A percentile compares a stretch with the other conserved stretches of the same genome.
Evolutionary conservation across 2,329 filamentous ascomycete genomes (phyloP).

Genomic region (Calonectria fujianensis): DNA sequence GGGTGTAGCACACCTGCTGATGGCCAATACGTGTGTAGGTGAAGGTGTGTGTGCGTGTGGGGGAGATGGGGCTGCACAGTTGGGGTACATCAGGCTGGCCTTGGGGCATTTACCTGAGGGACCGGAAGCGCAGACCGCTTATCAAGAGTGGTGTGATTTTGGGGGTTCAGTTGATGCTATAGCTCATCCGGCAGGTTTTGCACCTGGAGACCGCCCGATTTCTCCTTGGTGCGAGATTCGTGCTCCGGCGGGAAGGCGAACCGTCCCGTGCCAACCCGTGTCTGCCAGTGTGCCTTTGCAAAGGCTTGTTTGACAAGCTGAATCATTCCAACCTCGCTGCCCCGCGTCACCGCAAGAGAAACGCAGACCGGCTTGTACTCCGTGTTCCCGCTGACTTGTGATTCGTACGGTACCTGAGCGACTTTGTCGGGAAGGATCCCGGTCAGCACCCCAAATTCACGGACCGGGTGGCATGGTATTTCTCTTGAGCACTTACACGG

Average conservation of each 20-base stretch:
- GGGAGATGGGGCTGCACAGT: background rate
- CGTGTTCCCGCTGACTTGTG: slow-evolving; percentile 52
- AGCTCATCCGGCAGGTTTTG: slow-evolving; percentile 42
- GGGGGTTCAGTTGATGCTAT: slow-evolving; percentile 40
- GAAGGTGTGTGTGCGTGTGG: slow-evolving; percentile 32
- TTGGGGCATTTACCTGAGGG: slow-evolving; percentile 10
- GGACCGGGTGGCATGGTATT: background rate
- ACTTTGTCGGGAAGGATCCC: slow-evolving; percentile 51
- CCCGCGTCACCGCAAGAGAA: slow-evolving; percentile 55
- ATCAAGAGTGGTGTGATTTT: slow-evolving; percentile 49
- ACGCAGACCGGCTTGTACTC: slow-evolving; percentile 58
- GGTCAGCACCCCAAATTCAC: slow-evolving; percentile 36
- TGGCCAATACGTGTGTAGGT: slow-evolving; percentile 17
- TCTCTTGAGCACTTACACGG: slow-evolving; percentile 57
- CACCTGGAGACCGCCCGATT: slow-evolving; percentile 30
- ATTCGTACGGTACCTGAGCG: slow-evolving; percentile 57
- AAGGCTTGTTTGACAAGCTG: slow-evolving; percentile 56
- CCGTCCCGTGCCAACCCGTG: slow-evolving; percentile 55
- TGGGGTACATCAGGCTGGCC: background rate
- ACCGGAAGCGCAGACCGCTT: slow-evolving; percentile 37
- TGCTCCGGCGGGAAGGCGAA: slow-evolving; percentile 54
- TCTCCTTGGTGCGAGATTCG: slow-evolving; percentile 21
- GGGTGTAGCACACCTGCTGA: background rate
- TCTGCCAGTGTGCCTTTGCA: slow-evolving; percentile 53
- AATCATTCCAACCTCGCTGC: slow-evolving; percentile 54